Evolutionary conservation across 345 rosid genomes (phyloP), one percentile per base, ranked within the genome.

Genomic region (Moringa oleifera): DNA sequence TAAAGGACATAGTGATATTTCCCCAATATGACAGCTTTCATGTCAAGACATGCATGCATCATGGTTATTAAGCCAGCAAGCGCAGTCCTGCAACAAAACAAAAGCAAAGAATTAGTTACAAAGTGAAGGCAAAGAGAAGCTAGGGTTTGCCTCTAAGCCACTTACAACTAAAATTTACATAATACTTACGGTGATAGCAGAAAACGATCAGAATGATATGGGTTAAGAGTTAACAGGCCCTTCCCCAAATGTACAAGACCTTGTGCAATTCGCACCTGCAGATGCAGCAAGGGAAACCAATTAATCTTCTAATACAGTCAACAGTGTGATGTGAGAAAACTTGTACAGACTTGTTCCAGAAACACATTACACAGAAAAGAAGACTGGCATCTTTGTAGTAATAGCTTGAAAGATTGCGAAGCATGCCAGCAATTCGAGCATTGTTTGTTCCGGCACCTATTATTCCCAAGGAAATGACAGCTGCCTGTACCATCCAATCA

Each of bases 371-470:
- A 57, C 95, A 90, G 74, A 90, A 94, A 25, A 90, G 84, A 67
- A 94, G 92, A 73, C 77, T 83, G 54, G 92, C 85, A 69, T 88
- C 99, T 75, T 86, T 90, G 82, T 90, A 88, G 70, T 88, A 94
- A 81, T 90, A 94, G 75, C 95, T 86, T 28, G 97, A 90, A 64
- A 90, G 96, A 65, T 85, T 90, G 65, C 99, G 88, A 72, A 94
- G 99, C 97, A 94, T 88, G 76, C 92, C 92, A 20, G 96, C 97
- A 22, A 94, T 85, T 23, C 95, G 83, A 65, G 99, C 99, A 77
- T 94, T 90, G 64, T 94, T 88, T 63, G 99, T 94, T 73, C 99
- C 97, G 18, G 96, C 89, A 66, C 99, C 97, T 1, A 94, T 90
- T 88, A 94, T 76, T 20, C 99, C 99, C 59, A 94, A 73, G 55